Base-by-base conservation (phyloP, 768 basidiomycete genomes). In the Tylopilus balloui region DNA sequence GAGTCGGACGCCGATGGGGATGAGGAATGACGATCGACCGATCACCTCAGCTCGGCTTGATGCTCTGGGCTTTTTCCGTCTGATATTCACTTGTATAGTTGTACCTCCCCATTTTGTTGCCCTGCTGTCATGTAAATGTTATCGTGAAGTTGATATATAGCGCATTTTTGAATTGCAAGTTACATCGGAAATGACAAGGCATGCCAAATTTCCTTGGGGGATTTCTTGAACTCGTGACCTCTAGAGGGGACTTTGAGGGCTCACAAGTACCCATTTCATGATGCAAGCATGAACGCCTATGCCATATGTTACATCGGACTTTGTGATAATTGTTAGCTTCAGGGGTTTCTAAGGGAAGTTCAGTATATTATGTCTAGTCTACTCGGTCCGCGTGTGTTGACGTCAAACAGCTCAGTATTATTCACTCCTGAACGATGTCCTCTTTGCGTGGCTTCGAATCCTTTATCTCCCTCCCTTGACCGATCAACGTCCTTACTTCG, bases 381-480 rank as follows among this genome's bases (percentile, higher is more conserved):
- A 50, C 37, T 41, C 42, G 46, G 23, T 54, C 35, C 34, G 10
- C 8, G 40, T 45, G 40, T 45, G 52, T 40, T 41, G 9, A 17
- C 10, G 13, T 51, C 41, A 50, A 36, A 58, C 57, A 73, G 13
- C 45, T 51, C 46, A 21, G 12, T 4, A 31, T 51, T 21, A 50
- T 50, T 65, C 63, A 77, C 62, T 89, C 88, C 64, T 88, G 84
- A 34, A 96, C 83, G 57, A 97, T 95, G 65, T 98, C 94, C 73
- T 96, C 95, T 71, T 95, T 93, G 65, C 91, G 81, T n/a, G 92
- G 91, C 61, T 71, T 79, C 20, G 78, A 77, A 58, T 86, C 81
- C 42, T 86, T 86, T 51, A 94, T 75, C 68, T 94, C 91, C 47
- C 75, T 79, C 25, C 91, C 86, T 65, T 91, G 88, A 25, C 89